Evolutionary conservation across 1,284 basidiomycete genomes (phyloP).

Genomic region (Ceratobasidium sp.): DNA sequence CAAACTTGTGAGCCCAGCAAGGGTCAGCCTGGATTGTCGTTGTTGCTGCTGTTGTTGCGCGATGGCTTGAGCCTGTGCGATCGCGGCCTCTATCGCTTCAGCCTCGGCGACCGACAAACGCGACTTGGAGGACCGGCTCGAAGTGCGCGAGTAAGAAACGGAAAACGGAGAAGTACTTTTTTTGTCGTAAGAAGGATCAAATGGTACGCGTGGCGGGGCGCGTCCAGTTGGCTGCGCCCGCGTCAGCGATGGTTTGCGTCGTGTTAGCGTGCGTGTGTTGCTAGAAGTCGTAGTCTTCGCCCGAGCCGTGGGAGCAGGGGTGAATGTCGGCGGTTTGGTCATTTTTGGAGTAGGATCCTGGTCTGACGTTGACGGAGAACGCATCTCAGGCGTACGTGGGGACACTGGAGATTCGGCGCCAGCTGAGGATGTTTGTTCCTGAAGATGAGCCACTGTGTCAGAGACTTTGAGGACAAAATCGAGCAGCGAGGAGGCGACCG

Average conservation of each 20-base stretch:
- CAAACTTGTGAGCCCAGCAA: conserved; percentile 21
- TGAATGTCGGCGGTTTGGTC: conserved; percentile 24
- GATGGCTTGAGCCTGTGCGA: conserved; percentile 6
- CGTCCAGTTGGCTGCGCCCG: conserved; percentile 27
- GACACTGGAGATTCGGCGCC: not conserved
- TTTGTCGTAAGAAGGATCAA: conserved; percentile 32
- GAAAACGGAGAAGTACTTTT: conserved; percentile 25
- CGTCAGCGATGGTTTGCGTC: conserved; percentile 35
- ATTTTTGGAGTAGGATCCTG: conserved; percentile 4
- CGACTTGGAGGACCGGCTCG: conserved; percentile 35
- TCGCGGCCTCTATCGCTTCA: conserved; percentile 21
- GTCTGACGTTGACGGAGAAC: not conserved
- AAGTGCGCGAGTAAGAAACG: conserved; percentile 30
- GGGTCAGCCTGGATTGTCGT: conserved; percentile 9
- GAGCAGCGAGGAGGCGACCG: not conserved
- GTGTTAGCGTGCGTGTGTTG: not conserved
- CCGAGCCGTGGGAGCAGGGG: conserved; percentile 1
- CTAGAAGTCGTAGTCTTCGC: not conserved
- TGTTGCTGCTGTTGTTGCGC: conserved; percentile 9
- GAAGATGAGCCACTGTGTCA: not conserved
- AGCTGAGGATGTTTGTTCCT: conserved; percentile 4
- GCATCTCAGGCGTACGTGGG: not conserved
- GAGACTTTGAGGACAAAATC: not conserved
- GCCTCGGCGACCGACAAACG: conserved; percentile 1
- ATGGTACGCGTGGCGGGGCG: conserved; percentile 24